Evolutionary conservation across 352 stramenopile genomes (phyloP).

Genomic region (Phytophthora constricta): DNA sequence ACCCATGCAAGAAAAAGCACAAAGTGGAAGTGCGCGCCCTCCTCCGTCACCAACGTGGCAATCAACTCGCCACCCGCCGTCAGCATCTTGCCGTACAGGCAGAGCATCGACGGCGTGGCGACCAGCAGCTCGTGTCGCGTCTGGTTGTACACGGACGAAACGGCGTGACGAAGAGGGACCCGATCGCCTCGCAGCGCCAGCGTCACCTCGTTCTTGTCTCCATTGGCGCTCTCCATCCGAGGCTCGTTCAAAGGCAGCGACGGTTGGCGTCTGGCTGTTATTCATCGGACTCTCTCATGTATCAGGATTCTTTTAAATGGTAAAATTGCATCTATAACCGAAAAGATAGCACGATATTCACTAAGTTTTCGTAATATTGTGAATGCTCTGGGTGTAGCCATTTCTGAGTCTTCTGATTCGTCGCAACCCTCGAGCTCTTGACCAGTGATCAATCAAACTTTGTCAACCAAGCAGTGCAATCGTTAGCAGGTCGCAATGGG

Average conservation of each 20-base stretch:
- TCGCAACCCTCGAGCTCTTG: not conserved
- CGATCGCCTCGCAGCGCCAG: slow-evolving; percentile 57
- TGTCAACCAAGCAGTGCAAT: not conserved
- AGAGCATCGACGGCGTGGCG: slow-evolving; percentile 39
- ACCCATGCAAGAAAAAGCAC: slow-evolving; percentile 57
- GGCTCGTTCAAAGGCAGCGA: not conserved
- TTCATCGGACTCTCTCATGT: too few species aligned
- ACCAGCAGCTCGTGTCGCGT: slow-evolving; percentile 46
- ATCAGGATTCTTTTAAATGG: too few species aligned
- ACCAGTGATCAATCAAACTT: slow-evolving; percentile 26
- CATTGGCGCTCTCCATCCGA: not conserved
- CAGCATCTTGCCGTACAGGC: slow-evolving; percentile 52
- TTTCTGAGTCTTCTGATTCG: not conserved
- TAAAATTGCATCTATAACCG: too few species aligned
- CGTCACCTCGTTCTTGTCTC: slow-evolving; percentile 34
- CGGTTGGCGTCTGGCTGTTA: too few species aligned
- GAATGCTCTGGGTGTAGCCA: too few species aligned
- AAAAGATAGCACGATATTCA: too few species aligned
- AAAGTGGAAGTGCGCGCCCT: slow-evolving; percentile 53
- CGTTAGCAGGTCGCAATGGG: slow-evolving; percentile 73
- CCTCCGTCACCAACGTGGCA: slow-evolving; percentile 37
- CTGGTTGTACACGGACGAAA: slow-evolving; percentile 52
- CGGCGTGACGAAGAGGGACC: slow-evolving; percentile 44
- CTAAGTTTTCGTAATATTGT: too few species aligned
- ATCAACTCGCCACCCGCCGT: slow-evolving; percentile 52